These are phyloP conservation scores for Fagopyrum tataricum DNA, from an alignment of 148 eudicot genomes.

Conservation along the genomic window DNA sequence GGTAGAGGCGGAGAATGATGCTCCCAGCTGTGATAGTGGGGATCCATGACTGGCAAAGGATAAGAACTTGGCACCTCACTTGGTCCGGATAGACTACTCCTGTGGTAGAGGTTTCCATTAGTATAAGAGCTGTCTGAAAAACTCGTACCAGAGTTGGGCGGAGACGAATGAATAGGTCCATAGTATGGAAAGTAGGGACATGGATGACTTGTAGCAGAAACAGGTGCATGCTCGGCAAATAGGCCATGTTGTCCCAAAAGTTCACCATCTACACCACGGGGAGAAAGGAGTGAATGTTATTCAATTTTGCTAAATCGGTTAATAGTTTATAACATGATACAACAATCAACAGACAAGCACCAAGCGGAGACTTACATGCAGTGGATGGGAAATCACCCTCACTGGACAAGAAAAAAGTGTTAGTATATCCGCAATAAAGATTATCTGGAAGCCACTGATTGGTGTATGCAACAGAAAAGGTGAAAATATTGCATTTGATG, in stretches of 20 bases:
- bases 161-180: slow-evolving; percentile 63
- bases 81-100: slow-evolving; percentile 59
- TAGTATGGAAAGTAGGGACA: slow-evolving; percentile 82
- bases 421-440: background rate
- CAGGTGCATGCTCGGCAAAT: slow-evolving; percentile 70
- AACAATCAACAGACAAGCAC: background rate
- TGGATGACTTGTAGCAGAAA: slow-evolving; percentile 68
- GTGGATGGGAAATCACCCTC: slow-evolving; percentile 62
- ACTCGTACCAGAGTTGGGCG: slow-evolving; percentile 48
- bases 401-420: slow-evolving; percentile 31
- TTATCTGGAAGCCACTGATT: background rate
- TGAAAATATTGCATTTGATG: background rate
- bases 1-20: slow-evolving; percentile 49
- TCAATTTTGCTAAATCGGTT: no score
- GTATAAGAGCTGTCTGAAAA: slow-evolving; percentile 48
- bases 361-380: slow-evolving; percentile 54
- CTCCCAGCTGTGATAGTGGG: slow-evolving; percentile 68
- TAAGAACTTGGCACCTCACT: slow-evolving; percentile 63
- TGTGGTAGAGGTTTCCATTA: no score
- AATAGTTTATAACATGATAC: background rate
- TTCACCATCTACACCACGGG: slow-evolving; percentile 71
- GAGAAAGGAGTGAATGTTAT: background rate
- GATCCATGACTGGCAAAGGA: slow-evolving; percentile 64
- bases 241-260: slow-evolving; percentile 68
- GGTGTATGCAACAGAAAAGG: slow-evolving; percentile 3